Percentiles rank a stretch among this genome's conserved stretches.
phyloP scores from a whole-genome alignment of 2,329 filamentous ascomycete species.

The Pyrenophora tritici-repentis region DNA sequence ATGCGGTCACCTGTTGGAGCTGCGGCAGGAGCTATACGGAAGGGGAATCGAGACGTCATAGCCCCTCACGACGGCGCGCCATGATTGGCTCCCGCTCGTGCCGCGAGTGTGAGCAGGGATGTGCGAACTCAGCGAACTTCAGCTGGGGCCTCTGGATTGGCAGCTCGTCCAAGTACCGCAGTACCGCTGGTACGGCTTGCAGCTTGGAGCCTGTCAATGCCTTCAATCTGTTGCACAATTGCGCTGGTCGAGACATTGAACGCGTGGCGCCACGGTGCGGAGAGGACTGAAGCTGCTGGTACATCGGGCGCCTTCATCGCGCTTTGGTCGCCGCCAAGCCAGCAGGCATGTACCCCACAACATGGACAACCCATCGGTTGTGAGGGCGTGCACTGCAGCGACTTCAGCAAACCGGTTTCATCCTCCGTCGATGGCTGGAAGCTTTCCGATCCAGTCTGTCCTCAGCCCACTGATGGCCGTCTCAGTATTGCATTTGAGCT shows the following conservation, averaged over 20 bases:
- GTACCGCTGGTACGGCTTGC: not conserved
- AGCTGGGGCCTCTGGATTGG: not conserved
- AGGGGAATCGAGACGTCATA: slow-evolving; percentile 35
- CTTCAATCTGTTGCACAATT: not conserved
- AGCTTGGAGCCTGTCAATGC: not conserved
- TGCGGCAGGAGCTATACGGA: slow-evolving; percentile 35
- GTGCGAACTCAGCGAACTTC: slow-evolving; percentile 1
- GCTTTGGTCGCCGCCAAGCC: slow-evolving; percentile 10
- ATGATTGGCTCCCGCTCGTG: slow-evolving; percentile 24
- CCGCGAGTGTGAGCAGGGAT: slow-evolving; percentile 6
- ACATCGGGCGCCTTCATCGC: slow-evolving; percentile 5
- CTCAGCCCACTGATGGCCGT: slow-evolving; percentile 1
- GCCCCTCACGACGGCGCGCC: slow-evolving; percentile 31
- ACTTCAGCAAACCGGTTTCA: slow-evolving; percentile 22
- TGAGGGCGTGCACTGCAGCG: not conserved
- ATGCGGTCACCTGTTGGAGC: slow-evolving; percentile 32
- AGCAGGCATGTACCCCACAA: slow-evolving; percentile 21
- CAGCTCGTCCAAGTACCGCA: too few relatives aligned
- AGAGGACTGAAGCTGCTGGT: slow-evolving; percentile 6
- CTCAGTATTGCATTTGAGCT: not conserved
- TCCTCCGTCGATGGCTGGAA: slow-evolving; percentile 8
- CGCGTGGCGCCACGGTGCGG: not conserved
- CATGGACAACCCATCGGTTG: slow-evolving; percentile 6
- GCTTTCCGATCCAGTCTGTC: slow-evolving; percentile 8
- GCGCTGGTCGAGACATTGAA: not conserved